phyloP scores from a whole-genome alignment of 2,329 filamentous ascomycete genomes.

The Botrytis aclada region DNA sequence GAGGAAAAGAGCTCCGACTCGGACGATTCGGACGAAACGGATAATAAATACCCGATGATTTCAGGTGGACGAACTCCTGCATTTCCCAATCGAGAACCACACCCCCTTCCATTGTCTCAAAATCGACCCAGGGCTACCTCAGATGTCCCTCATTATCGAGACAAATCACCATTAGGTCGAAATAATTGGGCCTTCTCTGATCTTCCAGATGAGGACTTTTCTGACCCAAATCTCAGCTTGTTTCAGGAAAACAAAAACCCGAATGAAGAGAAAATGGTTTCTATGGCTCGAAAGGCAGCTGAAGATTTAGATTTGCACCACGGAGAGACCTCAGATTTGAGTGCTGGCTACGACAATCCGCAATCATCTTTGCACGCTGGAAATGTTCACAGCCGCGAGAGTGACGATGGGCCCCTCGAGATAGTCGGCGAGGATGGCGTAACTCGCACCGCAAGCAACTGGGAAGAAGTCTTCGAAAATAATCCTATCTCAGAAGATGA shows the following conservation, averaged over 20 bases:
- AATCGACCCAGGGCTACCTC: slow-evolving; percentile 52
- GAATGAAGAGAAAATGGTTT: slow-evolving; percentile 6
- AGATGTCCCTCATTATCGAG: slow-evolving; percentile 50
- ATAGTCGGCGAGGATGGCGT: slow-evolving; percentile 28
- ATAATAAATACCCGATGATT: slow-evolving; percentile 4
- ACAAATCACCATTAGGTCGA: slow-evolving; percentile 53
- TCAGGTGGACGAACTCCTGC: slow-evolving; percentile 5
- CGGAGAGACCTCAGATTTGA: background rate
- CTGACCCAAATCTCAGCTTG: background rate
- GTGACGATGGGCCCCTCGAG: slow-evolving; percentile 21
- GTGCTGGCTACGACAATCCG: background rate
- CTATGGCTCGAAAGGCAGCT: slow-evolving; percentile 6
- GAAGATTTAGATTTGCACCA: slow-evolving; percentile 11
- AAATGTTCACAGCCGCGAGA: background rate
- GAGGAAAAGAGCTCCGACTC: background rate
- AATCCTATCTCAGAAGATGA: slow-evolving; percentile 31
- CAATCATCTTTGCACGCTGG: background rate
- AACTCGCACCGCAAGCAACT: slow-evolving; percentile 22
- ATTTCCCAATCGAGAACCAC: background rate
- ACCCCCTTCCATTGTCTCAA: slow-evolving; percentile 13
- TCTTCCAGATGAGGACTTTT: slow-evolving; percentile 34
- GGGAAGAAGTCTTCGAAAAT: slow-evolving; percentile 28
- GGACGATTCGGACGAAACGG: background rate
- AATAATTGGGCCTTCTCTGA: slow-evolving; percentile 59
- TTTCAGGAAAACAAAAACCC: background rate